Base-by-base conservation (phyloP, 73 alveolate genomes). In the Paramecium octaurelia region DNA sequence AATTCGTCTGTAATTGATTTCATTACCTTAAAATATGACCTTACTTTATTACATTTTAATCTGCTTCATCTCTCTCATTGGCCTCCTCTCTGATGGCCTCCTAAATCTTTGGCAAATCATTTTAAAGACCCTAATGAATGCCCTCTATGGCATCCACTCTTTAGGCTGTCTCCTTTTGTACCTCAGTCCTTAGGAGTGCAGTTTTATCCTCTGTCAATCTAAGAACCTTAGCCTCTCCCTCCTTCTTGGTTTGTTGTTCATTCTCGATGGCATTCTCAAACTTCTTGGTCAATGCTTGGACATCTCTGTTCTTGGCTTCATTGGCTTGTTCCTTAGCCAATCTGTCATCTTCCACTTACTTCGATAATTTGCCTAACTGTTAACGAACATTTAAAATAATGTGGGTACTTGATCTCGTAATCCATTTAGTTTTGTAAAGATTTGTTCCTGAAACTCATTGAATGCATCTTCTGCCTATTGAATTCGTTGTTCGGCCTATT, bases 71-170 rank as follows among this genome's bases (percentile, higher is more conserved):
- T 92, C 97, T 95, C 90, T 93, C 97, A 69, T 88, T 86, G 46
- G 92, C 93, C 76, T 96, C 98, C 29, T 85, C 94, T 60, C 93
- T 95, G 43, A 97, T 94, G 11, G 93, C 95, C 48, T 97, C 99
- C 93, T 96, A 93, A 23, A 97, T 94, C 90, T 94, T 94, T 9
- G 99, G 99, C 48, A 96, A 95, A 92, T 97, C 99, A 43, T 90
- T 64, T 42, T 60, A 92, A 86, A 58, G 92, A 16, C 48, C 88
- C 29, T 64, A 54, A 57, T 71, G 95, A 80, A 89, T 89, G 18
- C 84, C 83, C 68, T 89, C 94, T 44, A 89, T 89, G n/a, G 94
- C 88, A 44, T 89, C 91, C 8, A 59, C 71, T 89, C 77, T 77
- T 34, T 50, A 35, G 31, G 86, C 88, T 42, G 94, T 70, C 43